A percentile compares a stretch with the other conserved stretches of the same genome.
These are phyloP conservation scores for Basipetospora chlamydospora DNA, from an alignment of 2,329 filamentous ascomycete species.

Conservation along the genomic window DNA sequence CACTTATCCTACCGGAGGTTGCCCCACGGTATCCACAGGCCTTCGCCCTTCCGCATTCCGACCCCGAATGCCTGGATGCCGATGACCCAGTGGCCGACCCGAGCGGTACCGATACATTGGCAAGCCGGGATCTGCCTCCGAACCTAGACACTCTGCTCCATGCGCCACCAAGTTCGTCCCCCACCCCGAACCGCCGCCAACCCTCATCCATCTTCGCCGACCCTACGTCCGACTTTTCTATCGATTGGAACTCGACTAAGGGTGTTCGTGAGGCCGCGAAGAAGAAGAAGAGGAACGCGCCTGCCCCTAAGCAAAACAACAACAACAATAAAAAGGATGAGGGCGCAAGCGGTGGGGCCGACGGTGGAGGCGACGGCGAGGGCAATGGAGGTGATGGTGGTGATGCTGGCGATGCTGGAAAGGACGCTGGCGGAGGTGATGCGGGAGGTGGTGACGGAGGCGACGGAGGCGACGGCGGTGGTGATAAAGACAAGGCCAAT, in stretches of 20 bases:
- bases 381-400: slow-evolving; percentile 14
- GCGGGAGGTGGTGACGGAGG: not conserved
- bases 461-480: slow-evolving; percentile 11
- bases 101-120: slow-evolving; percentile 2
- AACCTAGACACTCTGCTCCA: not conserved
- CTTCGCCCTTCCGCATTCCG: not conserved
- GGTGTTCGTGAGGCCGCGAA: slow-evolving; percentile 10
- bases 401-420: slow-evolving; percentile 13
- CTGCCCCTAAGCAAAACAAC: slow-evolving; percentile 8
- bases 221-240: slow-evolving; percentile 10
- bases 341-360: slow-evolving; percentile 7
- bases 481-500: slow-evolving; percentile 6
- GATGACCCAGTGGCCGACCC: slow-evolving; percentile 1
- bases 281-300: slow-evolving; percentile 10
- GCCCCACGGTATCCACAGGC: slow-evolving; percentile 1
- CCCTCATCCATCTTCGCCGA: slow-evolving; percentile 3
- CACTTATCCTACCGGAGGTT: not conserved
- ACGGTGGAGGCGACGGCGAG: slow-evolving; percentile 12
- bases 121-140: slow-evolving; percentile 1
- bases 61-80: not conserved
- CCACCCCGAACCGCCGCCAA: slow-evolving; percentile 1
- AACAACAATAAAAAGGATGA: slow-evolving; percentile 9
- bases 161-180: not conserved
- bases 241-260: slow-evolving; percentile 11
- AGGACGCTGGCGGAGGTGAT: slow-evolving; percentile 12